Base-by-base conservation (phyloP, 129 eudicot genomes). In the Flaveria brownii region DNA sequence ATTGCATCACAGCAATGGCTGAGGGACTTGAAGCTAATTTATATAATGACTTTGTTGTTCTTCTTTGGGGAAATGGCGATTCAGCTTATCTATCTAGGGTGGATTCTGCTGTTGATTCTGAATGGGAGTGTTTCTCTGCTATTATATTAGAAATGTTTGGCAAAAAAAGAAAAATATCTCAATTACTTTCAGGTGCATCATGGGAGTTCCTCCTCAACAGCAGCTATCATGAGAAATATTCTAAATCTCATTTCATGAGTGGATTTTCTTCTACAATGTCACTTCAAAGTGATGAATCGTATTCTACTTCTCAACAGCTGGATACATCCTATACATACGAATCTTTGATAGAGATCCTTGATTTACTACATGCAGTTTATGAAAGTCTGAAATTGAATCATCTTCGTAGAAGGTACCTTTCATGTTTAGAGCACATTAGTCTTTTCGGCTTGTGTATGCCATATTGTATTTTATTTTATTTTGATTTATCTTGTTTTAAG, bases 1-100 rank as follows among this genome's bases (percentile, higher is more conserved):
- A 95, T 80, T 95, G 99, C 87, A 91, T 95, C 75, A 83, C 85
- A 69, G 92, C 96, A 54, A 82, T 95, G 97, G 90, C 97, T 17
- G 94, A 87, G 82, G 97, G 97, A 64, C 97, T 95, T 12, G 82
- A 79, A 54, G 75, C 85, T 77, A 67, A 71, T 49, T 82, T 85
- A 66, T 95, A 95, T 71, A 95, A 80, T 69, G 86, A 84, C 55
- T 89, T 95, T 74, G 88, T 91, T 70, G 80, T 55, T 70, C 91
- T 86, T 71, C 84, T 89, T 72, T 95, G 99, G 99, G 91, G 96
- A 17, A 83, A 84, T 70, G 84, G 84, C 47, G 88, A 86, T 74
- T 65, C 86, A 9, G 86, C 87, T 73, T 87, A 86, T 82, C 63
- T 91, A 62, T 77, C 77, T 13, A 77, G 75, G 77, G 84, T 80